These are phyloP conservation scores for Citrus mangshanensis DNA, from an alignment of 345 rosid genomes.

Conservation along the genomic window DNA sequence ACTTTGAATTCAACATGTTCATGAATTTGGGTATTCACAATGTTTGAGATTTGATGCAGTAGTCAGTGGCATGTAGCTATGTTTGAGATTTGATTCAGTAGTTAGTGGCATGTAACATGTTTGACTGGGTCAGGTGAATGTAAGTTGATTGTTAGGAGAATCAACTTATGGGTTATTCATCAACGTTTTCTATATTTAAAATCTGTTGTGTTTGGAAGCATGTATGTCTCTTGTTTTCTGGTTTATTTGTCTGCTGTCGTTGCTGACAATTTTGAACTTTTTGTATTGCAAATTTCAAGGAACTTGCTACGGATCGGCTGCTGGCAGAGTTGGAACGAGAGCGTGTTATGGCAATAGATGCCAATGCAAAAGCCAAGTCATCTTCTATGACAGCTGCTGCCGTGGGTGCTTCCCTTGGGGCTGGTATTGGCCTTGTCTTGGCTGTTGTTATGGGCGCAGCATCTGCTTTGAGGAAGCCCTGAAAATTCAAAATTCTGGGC, in stretches of 20 bases:
- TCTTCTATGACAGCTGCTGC: constrained; percentile 77
- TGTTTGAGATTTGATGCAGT: constrained; percentile 4
- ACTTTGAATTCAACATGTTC: not conserved
- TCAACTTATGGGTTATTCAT: not conserved
- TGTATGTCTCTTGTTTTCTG: not conserved
- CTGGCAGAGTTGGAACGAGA: constrained; percentile 51
- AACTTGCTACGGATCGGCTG: constrained; percentile 68
- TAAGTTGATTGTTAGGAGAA: constrained; percentile 2
- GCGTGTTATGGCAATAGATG: constrained; percentile 32
- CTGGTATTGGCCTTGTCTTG: constrained; percentile 84
- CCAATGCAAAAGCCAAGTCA: constrained; percentile 47
- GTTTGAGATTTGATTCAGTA: not conserved
- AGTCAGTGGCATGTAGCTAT: not conserved
- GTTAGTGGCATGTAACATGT: not conserved
- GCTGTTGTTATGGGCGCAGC: constrained; percentile 98
- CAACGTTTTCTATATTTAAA: not conserved
- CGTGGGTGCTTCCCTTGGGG: constrained; percentile 95
- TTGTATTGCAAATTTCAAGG: constrained; percentile 40
- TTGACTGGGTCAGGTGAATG: not conserved
- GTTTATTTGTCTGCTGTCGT: not conserved
- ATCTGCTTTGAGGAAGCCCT: constrained; percentile 90
- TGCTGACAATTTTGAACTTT: not conserved
- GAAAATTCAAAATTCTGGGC: constrained; percentile 16
- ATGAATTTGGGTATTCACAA: not conserved
- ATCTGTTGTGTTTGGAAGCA: not conserved